Conservation (phyloP, 768 basidiomycete genomes). For the Filobasidium wieringae region DNA sequence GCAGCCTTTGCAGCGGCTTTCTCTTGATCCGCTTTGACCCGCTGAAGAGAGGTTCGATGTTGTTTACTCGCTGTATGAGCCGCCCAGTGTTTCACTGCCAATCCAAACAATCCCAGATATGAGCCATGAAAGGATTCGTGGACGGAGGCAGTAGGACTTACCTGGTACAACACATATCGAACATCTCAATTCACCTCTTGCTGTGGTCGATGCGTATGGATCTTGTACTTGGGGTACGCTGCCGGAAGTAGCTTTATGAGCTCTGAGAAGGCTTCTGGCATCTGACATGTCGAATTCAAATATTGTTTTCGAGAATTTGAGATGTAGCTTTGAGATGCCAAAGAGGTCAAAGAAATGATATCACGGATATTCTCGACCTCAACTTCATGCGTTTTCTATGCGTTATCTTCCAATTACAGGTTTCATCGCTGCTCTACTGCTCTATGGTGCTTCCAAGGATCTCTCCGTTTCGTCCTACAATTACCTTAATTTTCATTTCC, state of each 20-base stretch:
- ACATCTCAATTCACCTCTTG: slow-evolving; percentile 6
- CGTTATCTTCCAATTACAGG: no score
- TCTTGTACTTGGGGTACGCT: neutral
- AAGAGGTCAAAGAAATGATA: no score
- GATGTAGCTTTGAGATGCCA: no score
- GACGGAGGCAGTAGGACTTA: neutral
- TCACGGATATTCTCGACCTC: no score
- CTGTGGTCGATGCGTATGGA: slow-evolving; percentile 2
- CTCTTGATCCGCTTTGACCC: slow-evolving; percentile 6
- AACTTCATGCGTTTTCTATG: no score
- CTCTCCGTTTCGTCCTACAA: no score
- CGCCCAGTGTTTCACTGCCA: slow-evolving; percentile 10
- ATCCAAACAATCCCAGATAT: no score
- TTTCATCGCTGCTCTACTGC: no score
- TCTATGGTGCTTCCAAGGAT: no score
- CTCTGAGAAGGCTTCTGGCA: slow-evolving; percentile 9
- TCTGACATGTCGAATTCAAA: slow-evolving; percentile 2
- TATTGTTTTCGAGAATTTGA: no score
- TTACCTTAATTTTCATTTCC: no score
- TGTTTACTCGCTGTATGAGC: slow-evolving; percentile 11
- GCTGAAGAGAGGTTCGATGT: slow-evolving; percentile 9
- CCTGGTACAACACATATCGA: slow-evolving; percentile 9
- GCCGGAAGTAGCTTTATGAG: slow-evolving; percentile 9
- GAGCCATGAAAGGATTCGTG: neutral
- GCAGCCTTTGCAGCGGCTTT: neutral